These are phyloP conservation scores for Urtica urens DNA, from an alignment of 306 rosid species.

Conservation along the genomic window DNA sequence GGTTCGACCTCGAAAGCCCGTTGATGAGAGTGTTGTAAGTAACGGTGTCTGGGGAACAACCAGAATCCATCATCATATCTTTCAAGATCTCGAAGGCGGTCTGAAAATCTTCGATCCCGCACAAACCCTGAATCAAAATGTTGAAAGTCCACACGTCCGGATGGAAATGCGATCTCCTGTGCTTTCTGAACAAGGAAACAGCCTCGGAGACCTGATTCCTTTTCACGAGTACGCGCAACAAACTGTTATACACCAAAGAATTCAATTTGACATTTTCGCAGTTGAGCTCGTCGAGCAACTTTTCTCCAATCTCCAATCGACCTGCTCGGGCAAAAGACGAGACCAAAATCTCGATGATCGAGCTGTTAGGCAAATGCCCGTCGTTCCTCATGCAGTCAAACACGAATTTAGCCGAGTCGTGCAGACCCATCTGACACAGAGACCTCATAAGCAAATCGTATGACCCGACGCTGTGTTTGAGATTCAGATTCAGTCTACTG, in stretches of 20 bases:
- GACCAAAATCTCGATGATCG: conserved; percentile 45
- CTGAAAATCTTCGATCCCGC: conserved; percentile 35
- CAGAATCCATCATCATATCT: conserved; percentile 49
- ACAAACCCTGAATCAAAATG: conserved; percentile 59
- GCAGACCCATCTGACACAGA: conserved; percentile 54
- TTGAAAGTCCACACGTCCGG: conserved; percentile 59
- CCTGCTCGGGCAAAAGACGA: conserved; percentile 46
- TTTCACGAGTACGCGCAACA: conserved; percentile 46
- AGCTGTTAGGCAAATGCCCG: conserved; percentile 46
- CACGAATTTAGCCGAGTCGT: conserved; percentile 44
- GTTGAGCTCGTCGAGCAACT: conserved; percentile 36
- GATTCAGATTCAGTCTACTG: conserved; percentile 34
- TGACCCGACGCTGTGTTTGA: conserved; percentile 39
- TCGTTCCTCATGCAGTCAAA: conserved; percentile 63
- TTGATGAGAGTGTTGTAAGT: conserved; percentile 62
- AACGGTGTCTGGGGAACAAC: conserved; percentile 58
- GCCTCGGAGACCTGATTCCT: conserved; percentile 44
- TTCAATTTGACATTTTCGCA: conserved; percentile 28
- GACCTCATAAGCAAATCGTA: conserved; percentile 57
- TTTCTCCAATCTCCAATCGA: conserved; percentile 40
- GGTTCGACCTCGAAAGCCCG: conserved; percentile 56
- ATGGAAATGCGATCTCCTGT: conserved; percentile 20
- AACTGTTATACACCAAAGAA: conserved; percentile 44
- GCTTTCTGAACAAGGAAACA: conserved; percentile 50
- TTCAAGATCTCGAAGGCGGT: conserved; percentile 47